Percentiles rank a stretch among this genome's conserved stretches.
Evolutionary conservation across 164 flowering plant genomes (phyloP).

Genomic region (Chimonanthus praecox): DNA sequence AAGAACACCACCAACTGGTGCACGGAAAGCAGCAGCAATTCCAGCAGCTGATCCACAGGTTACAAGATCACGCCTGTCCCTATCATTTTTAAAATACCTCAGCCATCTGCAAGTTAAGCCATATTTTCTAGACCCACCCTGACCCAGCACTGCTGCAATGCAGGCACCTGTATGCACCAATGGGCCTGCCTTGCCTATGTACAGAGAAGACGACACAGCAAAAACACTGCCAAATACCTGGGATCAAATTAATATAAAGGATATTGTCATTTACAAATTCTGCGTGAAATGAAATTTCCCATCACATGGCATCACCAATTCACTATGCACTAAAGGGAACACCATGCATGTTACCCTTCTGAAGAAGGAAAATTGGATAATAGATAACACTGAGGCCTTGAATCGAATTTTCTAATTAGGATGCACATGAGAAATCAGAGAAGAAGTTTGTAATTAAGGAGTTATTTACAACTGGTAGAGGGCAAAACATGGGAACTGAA

Average conservation of each 20-base stretch:
- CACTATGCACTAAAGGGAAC: background rate
- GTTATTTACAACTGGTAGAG: background rate
- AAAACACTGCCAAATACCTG: conserved; percentile 80
- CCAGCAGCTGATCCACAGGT: conserved; percentile 96
- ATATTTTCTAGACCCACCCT: conserved; percentile 78
- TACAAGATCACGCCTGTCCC: conserved; percentile 83
- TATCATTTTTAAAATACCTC: conserved; percentile 75
- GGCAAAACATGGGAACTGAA: too few species aligned
- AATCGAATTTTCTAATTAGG: background rate
- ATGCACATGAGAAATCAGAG: background rate
- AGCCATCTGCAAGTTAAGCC: conserved; percentile 80
- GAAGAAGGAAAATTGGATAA: background rate
- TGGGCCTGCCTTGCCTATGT: conserved; percentile 91
- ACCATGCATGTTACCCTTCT: too few species aligned
- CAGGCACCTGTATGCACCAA: conserved; percentile 88
- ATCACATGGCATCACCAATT: background rate
- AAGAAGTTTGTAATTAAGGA: background rate
- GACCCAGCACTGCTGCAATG: conserved; percentile 69
- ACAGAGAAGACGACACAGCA: conserved; percentile 76
- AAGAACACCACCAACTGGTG: conserved; percentile 93
- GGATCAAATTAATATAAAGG: conserved; percentile 6
- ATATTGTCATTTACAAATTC: background rate
- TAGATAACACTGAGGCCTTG: background rate
- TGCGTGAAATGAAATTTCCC: background rate
- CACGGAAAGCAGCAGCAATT: conserved; percentile 89